Percentiles rank a stretch among this genome's conserved stretches.
Conservation (phyloP, 2,329 filamentous ascomycete species). For the Metarhizium brunneum region DNA sequence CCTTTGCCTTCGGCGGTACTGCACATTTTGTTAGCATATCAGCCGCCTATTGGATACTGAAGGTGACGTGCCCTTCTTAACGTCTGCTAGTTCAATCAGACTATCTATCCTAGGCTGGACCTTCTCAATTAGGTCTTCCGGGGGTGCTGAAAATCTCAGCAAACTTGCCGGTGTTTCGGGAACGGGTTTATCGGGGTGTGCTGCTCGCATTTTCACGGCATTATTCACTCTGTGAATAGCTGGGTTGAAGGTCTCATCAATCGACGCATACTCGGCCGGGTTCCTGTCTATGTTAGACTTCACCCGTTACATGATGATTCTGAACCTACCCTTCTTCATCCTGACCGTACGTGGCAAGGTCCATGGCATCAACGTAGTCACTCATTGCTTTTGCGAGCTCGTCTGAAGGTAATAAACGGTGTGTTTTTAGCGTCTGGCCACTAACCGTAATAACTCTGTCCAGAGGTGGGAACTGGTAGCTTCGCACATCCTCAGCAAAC, state of each 20-base stretch:
- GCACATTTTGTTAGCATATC: conserved; percentile 6
- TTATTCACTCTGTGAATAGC: conserved; percentile 82
- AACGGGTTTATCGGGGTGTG: conserved; percentile 58
- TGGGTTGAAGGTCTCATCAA: conserved; percentile 79
- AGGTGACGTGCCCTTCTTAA: conserved; percentile 63
- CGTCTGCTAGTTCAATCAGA: conserved; percentile 60
- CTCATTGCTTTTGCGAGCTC: conserved; percentile 75
- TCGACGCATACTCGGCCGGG: conserved; percentile 57
- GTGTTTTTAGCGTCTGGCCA: conserved; percentile 69
- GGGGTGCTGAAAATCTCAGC: conserved; percentile 63
- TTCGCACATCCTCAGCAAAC: conserved; percentile 83
- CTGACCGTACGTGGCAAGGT: conserved; percentile 59
- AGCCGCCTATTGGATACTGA: neutral
- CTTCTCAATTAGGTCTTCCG: conserved; percentile 53
- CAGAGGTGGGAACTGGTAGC: conserved; percentile 85
- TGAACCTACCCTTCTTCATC: conserved; percentile 65
- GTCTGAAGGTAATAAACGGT: conserved; percentile 71
- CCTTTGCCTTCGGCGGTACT: conserved; percentile 74
- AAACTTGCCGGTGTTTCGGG: conserved; percentile 55
- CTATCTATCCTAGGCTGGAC: conserved; percentile 49
- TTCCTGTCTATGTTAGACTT: conserved; percentile 20
- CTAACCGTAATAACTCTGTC: conserved; percentile 83
- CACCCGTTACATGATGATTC: neutral
- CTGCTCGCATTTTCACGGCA: conserved; percentile 73
- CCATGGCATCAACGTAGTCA: conserved; percentile 89